Base-by-base conservation (phyloP, 2,329 filamentous ascomycete genomes). In the Sporothrix globosa region DNA sequence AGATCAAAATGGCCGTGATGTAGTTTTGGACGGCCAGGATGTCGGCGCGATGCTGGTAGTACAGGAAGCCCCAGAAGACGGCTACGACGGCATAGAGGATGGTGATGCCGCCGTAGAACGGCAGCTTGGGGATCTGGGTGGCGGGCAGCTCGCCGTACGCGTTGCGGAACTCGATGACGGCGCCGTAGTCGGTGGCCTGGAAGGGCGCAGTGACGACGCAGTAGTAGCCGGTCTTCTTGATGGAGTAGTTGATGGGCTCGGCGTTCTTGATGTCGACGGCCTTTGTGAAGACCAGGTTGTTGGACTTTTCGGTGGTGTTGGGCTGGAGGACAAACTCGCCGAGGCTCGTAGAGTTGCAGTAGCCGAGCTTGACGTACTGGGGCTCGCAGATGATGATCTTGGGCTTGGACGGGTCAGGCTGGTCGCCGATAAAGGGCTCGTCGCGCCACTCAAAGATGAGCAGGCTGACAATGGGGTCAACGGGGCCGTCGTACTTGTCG, bases 1-100 rank as follows among this genome's bases (percentile, higher is more conserved):
- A 99, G 68, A 96, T 88, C 66, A 99, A 84, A 72, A 98, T 99
- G 11, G 96, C 95, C 0, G 96, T 99, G 76, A 99, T 98, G 80
- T 99, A 99, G 79, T 99, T 99, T 81, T 99, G 96, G 2, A 99
- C 96, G 19, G 96, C 91, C 77, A 99, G 89, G 73, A 99, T 98
- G 80, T 99, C 96, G 76, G 91, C 88, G 72, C 95, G 88, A 79
- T 99, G 93, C 80, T 97, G 93, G 77, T 94, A 94, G 81, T 99
- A 98, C 27, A 98, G 85, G 80, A 97, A 97, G 11, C 88, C 93
- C 96, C 96, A 99, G 80, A 93, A 95, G 79, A 88, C 86, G 74
- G 89, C 90, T 74, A 98, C 88, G 24, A 98, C 86, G 66, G 93
- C 93, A 80, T 99, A 99, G 44, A 97, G 88, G 73, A 99, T 94